Evolutionary conservation across 176 grass and related monocot genomes (phyloP).

Genomic region (Typha latifolia): DNA sequence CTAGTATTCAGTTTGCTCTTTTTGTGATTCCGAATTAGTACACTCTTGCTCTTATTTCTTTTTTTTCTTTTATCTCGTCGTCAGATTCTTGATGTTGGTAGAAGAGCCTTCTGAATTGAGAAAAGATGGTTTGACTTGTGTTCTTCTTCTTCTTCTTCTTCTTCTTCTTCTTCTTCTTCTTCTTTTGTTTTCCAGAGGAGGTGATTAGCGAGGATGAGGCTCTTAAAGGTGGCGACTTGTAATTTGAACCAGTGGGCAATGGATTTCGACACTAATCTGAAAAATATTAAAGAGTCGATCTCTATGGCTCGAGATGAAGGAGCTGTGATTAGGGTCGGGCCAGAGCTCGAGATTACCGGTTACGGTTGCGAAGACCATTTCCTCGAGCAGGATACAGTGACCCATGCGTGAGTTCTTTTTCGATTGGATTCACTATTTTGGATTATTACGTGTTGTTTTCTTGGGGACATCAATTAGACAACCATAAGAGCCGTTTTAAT

Average conservation of each 20-base stretch:
- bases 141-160: background rate
- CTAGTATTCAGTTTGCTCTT: no score
- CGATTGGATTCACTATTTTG: background rate
- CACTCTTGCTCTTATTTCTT: no score
- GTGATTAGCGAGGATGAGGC: slow-evolving; percentile 49
- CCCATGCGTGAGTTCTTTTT: slow-evolving; percentile 52
- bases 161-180: no score
- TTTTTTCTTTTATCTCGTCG: no score
- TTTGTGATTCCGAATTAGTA: no score
- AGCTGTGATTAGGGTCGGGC: slow-evolving; percentile 51
- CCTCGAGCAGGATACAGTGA: slow-evolving; percentile 75
- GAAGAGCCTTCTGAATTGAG: no score
- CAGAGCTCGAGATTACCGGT: slow-evolving; percentile 90
- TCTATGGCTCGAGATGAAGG: slow-evolving; percentile 48
- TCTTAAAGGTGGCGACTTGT: slow-evolving; percentile 74
- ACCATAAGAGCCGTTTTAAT: no score
- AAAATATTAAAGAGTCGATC: slow-evolving; percentile 92
- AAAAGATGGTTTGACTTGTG: background rate
- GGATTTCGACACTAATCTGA: slow-evolving; percentile 91
- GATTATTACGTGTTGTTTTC: background rate
- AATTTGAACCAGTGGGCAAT: slow-evolving; percentile 99
- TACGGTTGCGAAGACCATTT: slow-evolving; percentile 98
- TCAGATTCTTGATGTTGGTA: no score
- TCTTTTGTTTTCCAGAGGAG: background rate
- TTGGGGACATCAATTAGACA: background rate